A percentile compares a stretch with the other conserved stretches of the same genome.
Conservation (phyloP, 495 filamentous ascomycete genomes). For the Saxophila tyrrhenica region DNA sequence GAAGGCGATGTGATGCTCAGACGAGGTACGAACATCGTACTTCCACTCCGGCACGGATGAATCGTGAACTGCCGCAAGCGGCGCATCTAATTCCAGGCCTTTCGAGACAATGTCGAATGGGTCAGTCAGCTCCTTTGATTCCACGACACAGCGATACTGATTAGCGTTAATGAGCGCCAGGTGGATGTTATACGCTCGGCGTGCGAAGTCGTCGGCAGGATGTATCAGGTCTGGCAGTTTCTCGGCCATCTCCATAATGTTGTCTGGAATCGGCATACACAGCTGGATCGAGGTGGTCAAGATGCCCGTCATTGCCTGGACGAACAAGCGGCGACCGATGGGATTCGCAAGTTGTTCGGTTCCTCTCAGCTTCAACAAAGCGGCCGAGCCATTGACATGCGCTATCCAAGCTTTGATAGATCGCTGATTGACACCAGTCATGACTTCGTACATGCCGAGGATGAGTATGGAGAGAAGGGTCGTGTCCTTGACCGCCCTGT, state of each 20-base stretch:
- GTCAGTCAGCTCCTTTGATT: background rate
- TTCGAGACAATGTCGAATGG: background rate
- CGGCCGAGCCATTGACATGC: conserved; percentile 13
- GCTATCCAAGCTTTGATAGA: conserved; percentile 11
- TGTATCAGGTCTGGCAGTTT: background rate
- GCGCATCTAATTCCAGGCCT: conserved; percentile 7
- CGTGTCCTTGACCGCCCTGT: conserved; percentile 6
- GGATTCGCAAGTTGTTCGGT: background rate
- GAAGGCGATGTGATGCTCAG: conserved; percentile 2
- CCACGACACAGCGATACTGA: background rate
- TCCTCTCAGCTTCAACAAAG: conserved; percentile 14
- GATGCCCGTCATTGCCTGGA: conserved; percentile 11
- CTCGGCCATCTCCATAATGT: background rate
- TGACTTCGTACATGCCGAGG: conserved; percentile 18
- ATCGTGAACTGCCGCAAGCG: conserved; percentile 1
- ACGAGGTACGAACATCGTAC: conserved; percentile 6
- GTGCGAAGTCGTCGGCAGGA: background rate
- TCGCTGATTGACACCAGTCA: conserved; percentile 7
- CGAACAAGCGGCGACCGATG: conserved; percentile 12
- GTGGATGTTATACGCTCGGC: background rate
- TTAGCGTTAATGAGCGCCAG: background rate
- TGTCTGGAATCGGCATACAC: background rate
- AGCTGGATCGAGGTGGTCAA: conserved; percentile 9
- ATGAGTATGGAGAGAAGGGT: conserved; percentile 16
- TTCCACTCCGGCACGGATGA: conserved; percentile 8